Conservation (phyloP, 2,329 filamentous ascomycete species). For the Microascus cirrosus region DNA sequence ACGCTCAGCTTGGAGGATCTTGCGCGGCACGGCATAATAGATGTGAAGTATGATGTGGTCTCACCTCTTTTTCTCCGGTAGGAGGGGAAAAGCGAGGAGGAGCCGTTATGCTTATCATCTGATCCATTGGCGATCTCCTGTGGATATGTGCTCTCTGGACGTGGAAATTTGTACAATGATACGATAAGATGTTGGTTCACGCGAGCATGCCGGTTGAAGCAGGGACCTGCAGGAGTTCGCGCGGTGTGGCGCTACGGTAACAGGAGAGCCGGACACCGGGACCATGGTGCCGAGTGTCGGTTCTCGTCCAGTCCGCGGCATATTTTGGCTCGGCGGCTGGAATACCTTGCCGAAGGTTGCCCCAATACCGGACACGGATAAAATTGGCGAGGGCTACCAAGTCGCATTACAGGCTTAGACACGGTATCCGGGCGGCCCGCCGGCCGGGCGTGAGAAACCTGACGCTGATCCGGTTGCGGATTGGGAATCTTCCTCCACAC, state of each 20-base stretch:
- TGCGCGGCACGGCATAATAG: constrained; percentile 2
- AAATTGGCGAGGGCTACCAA: too few species aligned
- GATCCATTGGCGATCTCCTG: too few species aligned
- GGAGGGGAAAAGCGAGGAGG: neutral
- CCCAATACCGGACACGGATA: too few species aligned
- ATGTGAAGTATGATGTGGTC: neutral
- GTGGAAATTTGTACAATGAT: neutral
- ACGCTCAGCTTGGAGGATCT: neutral
- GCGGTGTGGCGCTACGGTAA: neutral
- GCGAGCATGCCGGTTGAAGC: neutral
- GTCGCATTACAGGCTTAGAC: neutral
- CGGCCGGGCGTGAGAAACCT: neutral
- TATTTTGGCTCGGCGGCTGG: neutral
- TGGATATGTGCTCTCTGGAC: neutral
- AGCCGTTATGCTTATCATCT: neutral
- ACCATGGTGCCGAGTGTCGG: neutral
- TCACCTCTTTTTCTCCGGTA: neutral
- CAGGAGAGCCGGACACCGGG: neutral
- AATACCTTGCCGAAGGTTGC: neutral
- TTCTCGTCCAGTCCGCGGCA: neutral
- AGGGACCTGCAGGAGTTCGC: neutral
- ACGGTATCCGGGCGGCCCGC: neutral
- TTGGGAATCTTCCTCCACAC: neutral
- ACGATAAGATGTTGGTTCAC: neutral
- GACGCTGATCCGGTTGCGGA: neutral